Base-by-base conservation (phyloP, 2,329 filamentous ascomycete species). In the Aspergillus awamori region DNA sequence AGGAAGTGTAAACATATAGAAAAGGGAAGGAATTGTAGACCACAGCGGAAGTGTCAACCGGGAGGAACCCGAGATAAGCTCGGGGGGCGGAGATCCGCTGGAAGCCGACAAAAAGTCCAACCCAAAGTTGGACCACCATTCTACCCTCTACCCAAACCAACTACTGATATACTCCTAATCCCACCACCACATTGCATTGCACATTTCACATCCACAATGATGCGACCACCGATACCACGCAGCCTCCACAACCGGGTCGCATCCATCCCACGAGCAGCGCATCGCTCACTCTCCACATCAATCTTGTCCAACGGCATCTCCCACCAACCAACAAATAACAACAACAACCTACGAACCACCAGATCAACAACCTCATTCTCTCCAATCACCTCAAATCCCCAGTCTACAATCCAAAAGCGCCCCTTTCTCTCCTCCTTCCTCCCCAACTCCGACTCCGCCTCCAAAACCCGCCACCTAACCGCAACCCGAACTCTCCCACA, bases 401-500 rank as follows among this genome's bases (percentile, higher is more conserved):
- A 47, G 10, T 13, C 8, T 24, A 41, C 8, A 4, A 13, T 36
- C 10, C 15, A 56, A 58, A 11, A 52, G 20, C 47, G 47, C 1
- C 26, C 47, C 47, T 51, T 51, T 8, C 47, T 51, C 3, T 30
- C 47, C 47, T 51, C 47, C 47, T n/a, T 51, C 28, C 47, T 51
- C 24, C 24, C 22, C 45, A 24, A 15, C 24, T 49, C 45, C 28
- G 61, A 61, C 62, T 65, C 66, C 41, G 64, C 66, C 24, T 65
- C 82, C 24, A 77, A 84, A 65, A 81, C 81, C 69, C 91, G 93
- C 72, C 86, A 81, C 65, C 83, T 98, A 60, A 86, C 85, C 55
- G 93, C 92, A 10, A 83, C 84, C 20, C 90, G 92, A 63, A 89
- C 84, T 4, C 88, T 98, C 13, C 90, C 91, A 13, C 96, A 96